Conservation (phyloP, 805 yeast genomes). For the Starmerella powellii region DNA sequence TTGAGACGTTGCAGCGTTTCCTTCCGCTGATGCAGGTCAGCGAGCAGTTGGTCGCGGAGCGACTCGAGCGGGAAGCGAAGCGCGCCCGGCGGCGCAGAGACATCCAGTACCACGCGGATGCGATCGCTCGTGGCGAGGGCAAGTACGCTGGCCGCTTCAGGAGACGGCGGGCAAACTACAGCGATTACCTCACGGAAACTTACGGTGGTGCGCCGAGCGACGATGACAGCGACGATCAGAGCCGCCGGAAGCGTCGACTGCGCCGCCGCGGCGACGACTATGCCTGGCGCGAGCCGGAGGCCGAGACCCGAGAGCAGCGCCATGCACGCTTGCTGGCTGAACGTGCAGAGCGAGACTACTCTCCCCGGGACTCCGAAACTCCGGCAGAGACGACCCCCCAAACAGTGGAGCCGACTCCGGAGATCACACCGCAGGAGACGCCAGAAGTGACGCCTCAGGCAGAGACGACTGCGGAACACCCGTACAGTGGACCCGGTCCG, state of each 20-base stretch:
- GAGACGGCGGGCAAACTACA: conserved; percentile 14
- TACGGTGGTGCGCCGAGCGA: conserved; percentile 8
- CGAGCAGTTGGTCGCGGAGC: conserved; percentile 16
- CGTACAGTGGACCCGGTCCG: no score
- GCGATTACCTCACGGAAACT: conserved; percentile 10
- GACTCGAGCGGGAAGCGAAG: conserved; percentile 18
- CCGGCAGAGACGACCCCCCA: not conserved
- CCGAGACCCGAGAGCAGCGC: conserved; percentile 20
- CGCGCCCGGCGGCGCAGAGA: conserved; percentile 17
- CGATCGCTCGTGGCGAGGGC: conserved; percentile 25
- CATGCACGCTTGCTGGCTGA: conserved; percentile 20
- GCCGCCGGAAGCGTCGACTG: conserved; percentile 10
- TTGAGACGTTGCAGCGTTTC: conserved; percentile 18
- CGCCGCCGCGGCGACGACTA: conserved; percentile 13
- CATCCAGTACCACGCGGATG: conserved; percentile 18
- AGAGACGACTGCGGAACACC: no score
- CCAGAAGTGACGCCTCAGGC: no score
- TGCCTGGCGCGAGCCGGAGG: conserved; percentile 18
- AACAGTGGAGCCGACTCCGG: not conserved
- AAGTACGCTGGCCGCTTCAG: conserved; percentile 17
- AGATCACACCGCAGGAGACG: not conserved
- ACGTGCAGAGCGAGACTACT: conserved; percentile 11
- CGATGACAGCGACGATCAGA: conserved; percentile 6
- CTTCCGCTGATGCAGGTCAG: conserved; percentile 16
- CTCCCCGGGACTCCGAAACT: not conserved